Evolutionary conservation across 73 alveolate genomes (phyloP).

Genomic region (Paraurostyla sp.): DNA sequence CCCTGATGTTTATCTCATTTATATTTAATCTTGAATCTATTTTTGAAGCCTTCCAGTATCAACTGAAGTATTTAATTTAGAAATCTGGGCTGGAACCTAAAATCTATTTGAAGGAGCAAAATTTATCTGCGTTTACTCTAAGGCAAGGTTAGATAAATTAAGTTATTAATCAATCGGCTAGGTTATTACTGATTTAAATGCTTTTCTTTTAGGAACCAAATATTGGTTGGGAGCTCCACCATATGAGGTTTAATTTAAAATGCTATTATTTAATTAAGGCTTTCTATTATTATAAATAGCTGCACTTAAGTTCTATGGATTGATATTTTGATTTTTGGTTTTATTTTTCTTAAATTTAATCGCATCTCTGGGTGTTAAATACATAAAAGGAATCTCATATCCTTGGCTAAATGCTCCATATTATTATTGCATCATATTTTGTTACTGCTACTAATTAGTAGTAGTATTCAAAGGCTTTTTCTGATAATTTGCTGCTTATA

Average conservation of each 20-base stretch:
- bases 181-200: background rate
- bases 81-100: background rate
- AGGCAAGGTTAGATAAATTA: background rate
- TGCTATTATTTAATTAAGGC: background rate
- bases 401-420: conserved; percentile 24
- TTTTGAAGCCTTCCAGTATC: conserved; percentile 1
- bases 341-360: conserved; percentile 24
- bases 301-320: background rate
- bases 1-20: background rate
- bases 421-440: background rate
- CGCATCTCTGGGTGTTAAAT: conserved; percentile 57
- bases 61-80: conserved; percentile 4
- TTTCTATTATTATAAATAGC: background rate
- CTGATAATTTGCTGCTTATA: conserved; percentile 2
- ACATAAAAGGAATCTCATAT: conserved; percentile 55
- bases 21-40: background rate
- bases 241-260: background rate
- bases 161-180: background rate
- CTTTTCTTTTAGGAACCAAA: background rate
- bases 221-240: background rate
- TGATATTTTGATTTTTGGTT: background rate
- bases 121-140: conserved; percentile 11
- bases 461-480: conserved; percentile 19
- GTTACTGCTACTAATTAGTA: background rate
- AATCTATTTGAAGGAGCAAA: background rate